phyloP scores from a whole-genome alignment of 495 filamentous ascomycete species.

The Penicillium simplicissimum region DNA sequence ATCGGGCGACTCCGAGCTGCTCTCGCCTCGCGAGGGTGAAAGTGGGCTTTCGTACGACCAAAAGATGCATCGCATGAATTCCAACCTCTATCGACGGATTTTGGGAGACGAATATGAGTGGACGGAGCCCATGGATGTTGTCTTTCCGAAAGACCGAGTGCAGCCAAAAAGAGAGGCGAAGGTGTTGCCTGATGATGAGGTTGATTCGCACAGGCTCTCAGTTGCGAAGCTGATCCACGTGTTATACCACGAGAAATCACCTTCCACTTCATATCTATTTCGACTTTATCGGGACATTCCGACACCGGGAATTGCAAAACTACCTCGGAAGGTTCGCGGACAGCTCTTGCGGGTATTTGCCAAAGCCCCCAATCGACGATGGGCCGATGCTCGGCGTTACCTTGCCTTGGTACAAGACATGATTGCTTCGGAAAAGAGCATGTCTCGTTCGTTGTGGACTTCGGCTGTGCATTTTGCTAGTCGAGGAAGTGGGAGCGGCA shows the following conservation, averaged over 20 bases:
- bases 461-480: constrained; percentile 76
- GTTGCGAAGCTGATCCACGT: constrained; percentile 46
- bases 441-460: constrained; percentile 74
- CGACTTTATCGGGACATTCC: constrained; percentile 62
- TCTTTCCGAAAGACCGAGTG: constrained; percentile 16
- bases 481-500: constrained; percentile 58
- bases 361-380: constrained; percentile 41
- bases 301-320: constrained; percentile 62
- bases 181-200: constrained; percentile 14
- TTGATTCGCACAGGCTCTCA: constrained; percentile 23
- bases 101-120: constrained; percentile 21
- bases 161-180: constrained; percentile 10
- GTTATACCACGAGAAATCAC: constrained; percentile 39
- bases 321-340: constrained; percentile 59
- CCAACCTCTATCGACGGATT: constrained; percentile 16
- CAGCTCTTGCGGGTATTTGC: constrained; percentile 69
- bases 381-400: constrained; percentile 64
- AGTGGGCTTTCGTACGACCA: constrained; percentile 16
- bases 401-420: constrained; percentile 83
- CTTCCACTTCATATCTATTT: constrained; percentile 57
- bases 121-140: constrained; percentile 18
- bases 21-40: not conserved
- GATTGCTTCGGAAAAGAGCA: constrained; percentile 61
- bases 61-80: constrained; percentile 16
- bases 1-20: not conserved